These are phyloP conservation scores for Ophiocordyceps polyrhachis-furcata DNA, from an alignment of 2,329 filamentous ascomycete species.

Conservation along the genomic window DNA sequence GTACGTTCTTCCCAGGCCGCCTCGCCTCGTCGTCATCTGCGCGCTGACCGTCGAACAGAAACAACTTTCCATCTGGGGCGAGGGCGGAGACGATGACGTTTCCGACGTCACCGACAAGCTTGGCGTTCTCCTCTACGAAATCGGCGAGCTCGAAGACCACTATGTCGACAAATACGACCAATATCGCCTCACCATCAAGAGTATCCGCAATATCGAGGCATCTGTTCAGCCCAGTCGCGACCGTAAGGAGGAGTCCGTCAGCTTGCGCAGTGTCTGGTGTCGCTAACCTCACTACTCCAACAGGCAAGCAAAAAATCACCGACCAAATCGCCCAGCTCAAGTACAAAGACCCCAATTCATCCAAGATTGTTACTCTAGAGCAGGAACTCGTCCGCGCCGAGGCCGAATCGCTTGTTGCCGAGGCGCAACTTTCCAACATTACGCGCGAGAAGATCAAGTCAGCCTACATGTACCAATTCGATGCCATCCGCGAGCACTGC, in stretches of 20 bases:
- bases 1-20: conserved; percentile 34
- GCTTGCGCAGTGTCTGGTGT: neutral
- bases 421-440: conserved; percentile 97
- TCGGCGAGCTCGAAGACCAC: conserved; percentile 93
- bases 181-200: conserved; percentile 98
- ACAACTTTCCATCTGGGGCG: conserved; percentile 98
- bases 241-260: conserved; percentile 37
- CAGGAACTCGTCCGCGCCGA: conserved; percentile 97
- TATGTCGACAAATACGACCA: conserved; percentile 98
- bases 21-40: neutral
- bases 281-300: neutral
- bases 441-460: conserved; percentile 99
- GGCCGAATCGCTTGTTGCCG: conserved; percentile 94
- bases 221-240: conserved; percentile 96
- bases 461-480: conserved; percentile 95
- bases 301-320: conserved; percentile 97
- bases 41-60: conserved; percentile 36
- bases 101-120: conserved; percentile 98
- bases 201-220: conserved; percentile 95
- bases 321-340: conserved; percentile 98
- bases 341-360: conserved; percentile 98
- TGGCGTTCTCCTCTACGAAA: conserved; percentile 92
- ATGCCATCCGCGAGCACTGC: conserved; percentile 89
- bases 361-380: conserved; percentile 92
- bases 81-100: conserved; percentile 88